A percentile compares a stretch with the other conserved stretches of the same genome.
These are phyloP conservation scores for Epichloe gansuensis DNA, from an alignment of 2,329 filamentous ascomycete species.

Conservation along the genomic window DNA sequence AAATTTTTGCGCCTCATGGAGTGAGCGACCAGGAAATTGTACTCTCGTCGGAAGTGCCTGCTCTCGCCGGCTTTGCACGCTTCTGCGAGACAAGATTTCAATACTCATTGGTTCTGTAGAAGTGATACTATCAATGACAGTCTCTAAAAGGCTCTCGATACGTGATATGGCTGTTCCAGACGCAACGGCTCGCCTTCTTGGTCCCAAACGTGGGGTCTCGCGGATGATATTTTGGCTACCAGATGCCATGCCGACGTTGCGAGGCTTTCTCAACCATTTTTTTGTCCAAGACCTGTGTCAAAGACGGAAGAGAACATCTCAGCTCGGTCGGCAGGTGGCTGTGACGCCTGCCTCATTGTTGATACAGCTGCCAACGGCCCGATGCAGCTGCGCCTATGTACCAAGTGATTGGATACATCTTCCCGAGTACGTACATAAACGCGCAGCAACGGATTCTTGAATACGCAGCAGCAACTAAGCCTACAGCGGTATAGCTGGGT, in stretches of 20 bases:
- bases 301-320: too few relatives aligned
- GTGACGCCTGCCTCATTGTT: not conserved
- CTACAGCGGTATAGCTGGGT: too few relatives aligned
- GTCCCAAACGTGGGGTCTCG: not conserved
- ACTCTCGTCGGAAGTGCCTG: conserved; percentile 10
- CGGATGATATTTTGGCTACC: not conserved
- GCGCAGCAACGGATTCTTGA: too few relatives aligned
- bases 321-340: too few relatives aligned
- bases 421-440: too few relatives aligned
- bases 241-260: not conserved
- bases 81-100: conserved; percentile 14
- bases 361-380: not conserved
- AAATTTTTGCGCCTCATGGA: conserved; percentile 39
- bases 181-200: not conserved
- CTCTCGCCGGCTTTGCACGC: conserved; percentile 2
- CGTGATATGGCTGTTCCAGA: conserved; percentile 5
- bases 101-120: conserved; percentile 16
- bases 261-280: too few relatives aligned
- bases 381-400: not conserved
- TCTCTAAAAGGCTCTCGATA: conserved; percentile 25
- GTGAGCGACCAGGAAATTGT: conserved; percentile 35
- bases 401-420: too few relatives aligned
- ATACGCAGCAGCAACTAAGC: too few relatives aligned
- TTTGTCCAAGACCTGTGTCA: too few relatives aligned
- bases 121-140: conserved; percentile 17